A percentile compares a stretch with the other conserved stretches of the same genome.
phyloP scores from a whole-genome alignment of 805 yeast species.

The Yamadazyma insecticola region DNA sequence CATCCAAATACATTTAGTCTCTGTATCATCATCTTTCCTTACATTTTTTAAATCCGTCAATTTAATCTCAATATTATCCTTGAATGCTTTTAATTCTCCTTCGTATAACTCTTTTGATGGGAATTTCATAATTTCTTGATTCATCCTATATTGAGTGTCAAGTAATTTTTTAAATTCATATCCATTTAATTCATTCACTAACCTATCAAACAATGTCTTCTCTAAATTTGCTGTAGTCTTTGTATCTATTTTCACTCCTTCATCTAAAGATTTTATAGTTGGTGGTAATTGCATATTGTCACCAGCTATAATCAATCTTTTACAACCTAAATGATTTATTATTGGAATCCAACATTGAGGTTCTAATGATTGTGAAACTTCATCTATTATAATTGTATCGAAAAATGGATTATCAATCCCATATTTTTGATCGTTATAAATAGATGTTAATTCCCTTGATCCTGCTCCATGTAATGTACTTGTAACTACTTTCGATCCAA shows the following conservation, averaged over 20 bases:
- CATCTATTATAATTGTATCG: conserved; percentile 86
- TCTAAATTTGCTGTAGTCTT: conserved; percentile 47
- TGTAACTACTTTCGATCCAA: conserved; percentile 63
- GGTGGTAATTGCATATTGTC: conserved; percentile 93
- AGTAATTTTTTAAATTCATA: conserved; percentile 52
- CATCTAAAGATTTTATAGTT: conserved; percentile 58
- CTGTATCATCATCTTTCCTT: conserved; percentile 40
- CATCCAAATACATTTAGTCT: conserved; percentile 66
- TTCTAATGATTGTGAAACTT: conserved; percentile 89
- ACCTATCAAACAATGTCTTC: conserved; percentile 75
- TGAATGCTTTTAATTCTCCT: conserved; percentile 58
- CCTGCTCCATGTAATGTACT: conserved; percentile 90
- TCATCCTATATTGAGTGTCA: conserved; percentile 86
- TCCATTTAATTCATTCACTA: conserved; percentile 43
- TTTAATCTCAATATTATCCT: conserved; percentile 46
- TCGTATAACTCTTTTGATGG: conserved; percentile 66
- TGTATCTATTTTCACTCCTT: conserved; percentile 19
- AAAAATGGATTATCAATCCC: conserved; percentile 41
- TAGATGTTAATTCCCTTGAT: conserved; percentile 57
- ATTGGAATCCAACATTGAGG: conserved; percentile 97
- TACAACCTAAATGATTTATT: conserved; percentile 53
- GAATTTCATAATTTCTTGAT: conserved; percentile 68
- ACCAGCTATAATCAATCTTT: conserved; percentile 77
- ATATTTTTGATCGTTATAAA: conserved; percentile 32
- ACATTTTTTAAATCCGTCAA: conserved; percentile 49